Evolutionary conservation across 2,329 filamentous ascomycete species (phyloP).

Genomic region (Dactylellina sp.): DNA sequence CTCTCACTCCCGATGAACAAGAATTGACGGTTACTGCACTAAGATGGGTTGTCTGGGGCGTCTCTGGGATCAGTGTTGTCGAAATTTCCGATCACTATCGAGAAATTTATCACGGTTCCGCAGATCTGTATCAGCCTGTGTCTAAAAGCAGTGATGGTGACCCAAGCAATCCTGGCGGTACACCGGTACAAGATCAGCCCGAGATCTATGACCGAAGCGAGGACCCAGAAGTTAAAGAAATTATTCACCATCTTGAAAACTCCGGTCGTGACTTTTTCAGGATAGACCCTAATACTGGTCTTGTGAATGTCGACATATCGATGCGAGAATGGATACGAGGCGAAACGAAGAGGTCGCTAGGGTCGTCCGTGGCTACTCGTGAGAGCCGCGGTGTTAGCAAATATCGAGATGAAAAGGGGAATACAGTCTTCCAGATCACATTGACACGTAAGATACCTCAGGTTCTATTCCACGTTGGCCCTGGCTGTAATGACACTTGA

Average conservation of each 20-base stretch:
- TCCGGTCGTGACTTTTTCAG: conserved; percentile 30
- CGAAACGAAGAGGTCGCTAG: neutral
- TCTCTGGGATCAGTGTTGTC: conserved; percentile 24
- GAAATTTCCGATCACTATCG: conserved; percentile 51
- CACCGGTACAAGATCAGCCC: no score
- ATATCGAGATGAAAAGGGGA: conserved; percentile 13
- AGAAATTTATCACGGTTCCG: conserved; percentile 12
- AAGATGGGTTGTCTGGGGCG: conserved; percentile 40
- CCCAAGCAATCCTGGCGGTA: no score
- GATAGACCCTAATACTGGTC: conserved; percentile 7
- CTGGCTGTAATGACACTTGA: neutral
- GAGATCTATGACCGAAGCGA: conserved; percentile 5
- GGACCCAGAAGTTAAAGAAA: conserved; percentile 35
- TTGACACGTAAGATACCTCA: conserved; percentile 15
- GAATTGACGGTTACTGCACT: conserved; percentile 35
- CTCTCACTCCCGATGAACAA: conserved; percentile 35
- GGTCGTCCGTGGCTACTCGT: neutral
- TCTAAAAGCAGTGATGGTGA: neutral
- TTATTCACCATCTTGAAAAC: conserved; percentile 24
- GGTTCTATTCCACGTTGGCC: neutral
- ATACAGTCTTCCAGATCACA: conserved; percentile 29
- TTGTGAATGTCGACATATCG: conserved; percentile 40
- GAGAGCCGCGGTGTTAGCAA: conserved; percentile 3
- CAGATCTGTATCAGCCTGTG: no score
- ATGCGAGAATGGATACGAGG: conserved; percentile 39